phyloP scores from a whole-genome alignment of 345 rosid genomes.

The Aquilaria sinensis region DNA sequence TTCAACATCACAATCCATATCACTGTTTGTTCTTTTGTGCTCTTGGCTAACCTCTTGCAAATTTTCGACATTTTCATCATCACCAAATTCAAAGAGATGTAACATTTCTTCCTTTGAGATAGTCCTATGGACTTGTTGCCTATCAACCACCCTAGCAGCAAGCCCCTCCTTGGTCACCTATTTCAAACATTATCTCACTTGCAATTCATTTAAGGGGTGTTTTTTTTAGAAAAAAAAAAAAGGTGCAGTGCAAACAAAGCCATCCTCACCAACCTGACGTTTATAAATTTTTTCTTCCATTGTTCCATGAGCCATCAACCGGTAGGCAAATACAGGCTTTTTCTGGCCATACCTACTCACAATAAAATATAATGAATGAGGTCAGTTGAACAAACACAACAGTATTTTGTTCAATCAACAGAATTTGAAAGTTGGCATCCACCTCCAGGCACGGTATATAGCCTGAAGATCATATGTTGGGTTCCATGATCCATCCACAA shows the following conservation, averaged over 20 bases:
- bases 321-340: constrained; percentile 95
- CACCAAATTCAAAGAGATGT: constrained; percentile 97
- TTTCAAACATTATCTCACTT: constrained; percentile 21
- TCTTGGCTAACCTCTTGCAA: constrained; percentile 35
- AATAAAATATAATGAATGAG: background rate
- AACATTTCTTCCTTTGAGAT: constrained; percentile 98
- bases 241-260: constrained; percentile 2
- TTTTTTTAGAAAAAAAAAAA: constrained; percentile 7
- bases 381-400: constrained; percentile 5
- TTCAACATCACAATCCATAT: constrained; percentile 23
- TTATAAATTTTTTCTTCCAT: constrained; percentile 98
- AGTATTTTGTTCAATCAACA: background rate
- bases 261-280: constrained; percentile 69
- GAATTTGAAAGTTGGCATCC: constrained; percentile 11
- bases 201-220: constrained; percentile 1
- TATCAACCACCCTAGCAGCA: constrained; percentile 99
- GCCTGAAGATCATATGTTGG: constrained; percentile 99
- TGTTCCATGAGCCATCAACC: constrained; percentile 95
- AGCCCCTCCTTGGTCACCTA: constrained; percentile 99
- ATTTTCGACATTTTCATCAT: constrained; percentile 69
- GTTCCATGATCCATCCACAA: constrained; percentile 99
- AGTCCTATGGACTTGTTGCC: constrained; percentile 95
- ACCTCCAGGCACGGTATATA: constrained; percentile 99
- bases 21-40: constrained; percentile 26
- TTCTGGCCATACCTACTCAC: constrained; percentile 85